Percentiles rank a stretch among this genome's conserved stretches.
Evolutionary conservation across 139 green algal species (phyloP).

Genomic region (Monoraphidium neglectum): DNA sequence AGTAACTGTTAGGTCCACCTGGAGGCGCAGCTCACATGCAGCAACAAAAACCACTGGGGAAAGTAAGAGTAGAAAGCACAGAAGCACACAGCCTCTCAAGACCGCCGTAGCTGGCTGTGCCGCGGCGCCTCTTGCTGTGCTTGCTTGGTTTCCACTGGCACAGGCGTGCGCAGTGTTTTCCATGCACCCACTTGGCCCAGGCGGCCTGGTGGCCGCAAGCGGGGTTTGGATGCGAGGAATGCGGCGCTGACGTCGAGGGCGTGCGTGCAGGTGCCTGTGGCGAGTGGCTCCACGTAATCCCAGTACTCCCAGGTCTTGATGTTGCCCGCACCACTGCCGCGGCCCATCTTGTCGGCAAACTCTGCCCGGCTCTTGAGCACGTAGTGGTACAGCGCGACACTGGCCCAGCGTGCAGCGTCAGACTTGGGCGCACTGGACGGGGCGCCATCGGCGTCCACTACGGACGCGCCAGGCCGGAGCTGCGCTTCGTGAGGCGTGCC

Average conservation of each 20-base stretch:
- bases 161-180: too few species aligned
- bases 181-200: too few species aligned
- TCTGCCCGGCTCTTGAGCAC: constrained; percentile 28
- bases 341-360: constrained; percentile 25
- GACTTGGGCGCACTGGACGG: constrained; percentile 22
- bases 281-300: constrained; percentile 6
- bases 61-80: too few species aligned
- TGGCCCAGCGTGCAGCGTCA: constrained; percentile 7
- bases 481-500: constrained; percentile 18
- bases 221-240: constrained; percentile 7
- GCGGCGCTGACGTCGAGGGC: constrained; percentile 1
- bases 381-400: constrained; percentile 34
- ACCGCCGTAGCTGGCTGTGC: too few species aligned
- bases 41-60: too few species aligned
- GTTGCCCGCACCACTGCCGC: constrained; percentile 29
- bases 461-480: not conserved
- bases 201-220: constrained; percentile 2
- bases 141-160: too few species aligned
- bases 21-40: too few species aligned
- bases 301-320: constrained; percentile 18
- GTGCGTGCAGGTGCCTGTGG: constrained; percentile 8
- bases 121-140: too few species aligned
- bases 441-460: constrained; percentile 10
- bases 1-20: too few species aligned
- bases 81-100: too few species aligned